These are phyloP conservation scores for Croton laevigatus DNA, from an alignment of 441 rosid species.

Conservation along the genomic window DNA sequence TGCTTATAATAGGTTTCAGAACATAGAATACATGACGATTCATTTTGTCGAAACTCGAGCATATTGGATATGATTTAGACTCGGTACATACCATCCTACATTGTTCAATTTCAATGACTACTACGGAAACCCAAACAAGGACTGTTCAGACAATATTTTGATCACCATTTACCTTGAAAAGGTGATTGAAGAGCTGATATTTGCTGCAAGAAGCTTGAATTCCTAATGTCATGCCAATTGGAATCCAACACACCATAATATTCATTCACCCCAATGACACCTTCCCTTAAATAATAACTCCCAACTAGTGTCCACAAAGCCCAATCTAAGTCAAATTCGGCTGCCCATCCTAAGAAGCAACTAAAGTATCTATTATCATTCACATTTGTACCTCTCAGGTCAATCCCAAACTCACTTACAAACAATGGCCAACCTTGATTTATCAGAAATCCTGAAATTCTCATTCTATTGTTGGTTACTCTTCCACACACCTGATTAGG, in stretches of 20 bases:
- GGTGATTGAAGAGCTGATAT: slow-evolving; percentile 62
- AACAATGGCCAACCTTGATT: slow-evolving; percentile 66
- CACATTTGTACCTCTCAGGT: slow-evolving; percentile 55
- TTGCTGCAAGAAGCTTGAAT: slow-evolving; percentile 47
- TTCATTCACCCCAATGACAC: slow-evolving; percentile 53
- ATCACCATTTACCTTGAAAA: slow-evolving; percentile 31
- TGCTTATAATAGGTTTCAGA: too few species aligned
- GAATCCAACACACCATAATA: slow-evolving; percentile 50
- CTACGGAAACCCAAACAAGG: too few species aligned
- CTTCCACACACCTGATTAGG: slow-evolving; percentile 55
- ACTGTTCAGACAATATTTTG: too few species aligned
- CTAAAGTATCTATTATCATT: slow-evolving; percentile 70
- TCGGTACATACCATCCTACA: too few species aligned
- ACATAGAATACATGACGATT: too few species aligned
- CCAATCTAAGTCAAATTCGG: slow-evolving; percentile 83
- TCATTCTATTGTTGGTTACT: slow-evolving; percentile 39
- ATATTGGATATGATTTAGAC: too few species aligned
- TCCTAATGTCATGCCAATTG: slow-evolving; percentile 56
- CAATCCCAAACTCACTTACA: slow-evolving; percentile 77
- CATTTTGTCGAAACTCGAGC: too few species aligned
- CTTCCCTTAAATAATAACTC: slow-evolving; percentile 67
- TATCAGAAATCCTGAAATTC: slow-evolving; percentile 45
- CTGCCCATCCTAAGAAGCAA: slow-evolving; percentile 63
- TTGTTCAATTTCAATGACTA: too few species aligned
- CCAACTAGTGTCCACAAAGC: slow-evolving; percentile 79